Conservation (phyloP, 768 basidiomycete genomes). For the Candolleomyces aberdarensis region DNA sequence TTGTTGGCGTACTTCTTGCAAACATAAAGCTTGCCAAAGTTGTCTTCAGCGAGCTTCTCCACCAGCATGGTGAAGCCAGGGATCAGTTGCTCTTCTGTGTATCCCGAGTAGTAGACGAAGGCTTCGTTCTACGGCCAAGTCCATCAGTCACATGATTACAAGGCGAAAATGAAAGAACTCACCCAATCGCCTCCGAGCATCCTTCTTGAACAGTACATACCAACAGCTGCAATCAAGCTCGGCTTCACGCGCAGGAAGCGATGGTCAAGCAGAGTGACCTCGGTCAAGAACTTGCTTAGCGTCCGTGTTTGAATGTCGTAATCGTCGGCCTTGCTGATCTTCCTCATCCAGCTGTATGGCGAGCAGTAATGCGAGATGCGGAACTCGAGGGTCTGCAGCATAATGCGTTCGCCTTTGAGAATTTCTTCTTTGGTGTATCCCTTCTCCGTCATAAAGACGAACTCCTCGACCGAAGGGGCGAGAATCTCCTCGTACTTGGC, state of each 20-base stretch:
- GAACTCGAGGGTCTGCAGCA: constrained; percentile 94
- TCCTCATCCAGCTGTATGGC: constrained; percentile 98
- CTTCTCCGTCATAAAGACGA: constrained; percentile 96
- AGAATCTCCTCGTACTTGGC: constrained; percentile 99
- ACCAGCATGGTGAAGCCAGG: constrained; percentile 79
- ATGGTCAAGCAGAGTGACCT: constrained; percentile 90
- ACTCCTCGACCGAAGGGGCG: constrained; percentile 96
- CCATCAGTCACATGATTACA: constrained; percentile 37
- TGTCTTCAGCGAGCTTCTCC: constrained; percentile 75
- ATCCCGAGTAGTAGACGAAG: constrained; percentile 92
- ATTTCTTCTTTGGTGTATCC: constrained; percentile 95
- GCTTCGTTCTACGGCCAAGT: constrained; percentile 64
- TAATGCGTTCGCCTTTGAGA: constrained; percentile 95
- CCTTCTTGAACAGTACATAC: constrained; percentile 92
- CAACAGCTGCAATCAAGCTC: constrained; percentile 89
- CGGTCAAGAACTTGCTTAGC: constrained; percentile 94
- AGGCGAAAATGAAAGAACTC: constrained; percentile 36
- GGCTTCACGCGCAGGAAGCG: constrained; percentile 93
- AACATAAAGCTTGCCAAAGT: constrained; percentile 82
- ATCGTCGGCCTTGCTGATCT: constrained; percentile 97
- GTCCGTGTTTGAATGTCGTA: constrained; percentile 98
- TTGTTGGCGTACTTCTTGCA: constrained; percentile 97
- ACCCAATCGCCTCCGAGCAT: constrained; percentile 99
- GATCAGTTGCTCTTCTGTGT: constrained; percentile 82
- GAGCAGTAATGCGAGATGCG: constrained; percentile 96